Evolutionary conservation across 164 flowering plant genomes (phyloP), one percentile per base, ranked within the genome.

Genomic region (Brasenia schreberi): DNA sequence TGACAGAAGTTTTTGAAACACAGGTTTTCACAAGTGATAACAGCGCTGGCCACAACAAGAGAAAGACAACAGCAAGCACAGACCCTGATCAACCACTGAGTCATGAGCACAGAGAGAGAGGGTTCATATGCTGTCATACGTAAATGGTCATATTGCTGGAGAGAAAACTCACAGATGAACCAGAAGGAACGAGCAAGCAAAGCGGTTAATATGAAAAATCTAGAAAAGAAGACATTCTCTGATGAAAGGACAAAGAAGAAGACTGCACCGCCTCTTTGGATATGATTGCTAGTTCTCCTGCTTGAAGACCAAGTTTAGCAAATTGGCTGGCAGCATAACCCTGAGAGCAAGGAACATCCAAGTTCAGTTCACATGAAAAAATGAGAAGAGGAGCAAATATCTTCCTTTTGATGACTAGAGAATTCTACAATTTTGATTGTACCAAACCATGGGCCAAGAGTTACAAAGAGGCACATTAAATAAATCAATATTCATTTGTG

Each of bases 281-380:
- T 64, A 94, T 90, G 66, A 94, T 76, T 58, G 97, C 99, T 27
- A 94, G 81, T 74, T 94, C 92, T 0, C 95, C 95, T 0, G 92
- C 86, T 61, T 81, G 73, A 62, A 89, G 76, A 39, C 97, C 96
- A 27, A 77, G 91, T 68, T 84, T 88, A 65, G 78, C 80, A 76
- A 94, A 94, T 73, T 91, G 96, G 77, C 89, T 88, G 17, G 99
- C 99, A 53, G 99, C 99, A 87, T 94, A 94, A 63, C 99, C 99
- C 99, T 94, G 73, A n/a, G 64, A 63, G 62, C 9, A 42, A 45
- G 68, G 68, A 19, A 10, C 2, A 64, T 61, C 5, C 11, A 45
- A 45, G 14, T 12, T 45, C 14, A 7, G 14, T 2, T 45, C 27
- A 45, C 53, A 45, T 45, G 53, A 12, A 45, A 45, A 2, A 45